A percentile compares a stretch with the other conserved stretches of the same genome.
Evolutionary conservation across 2,329 filamentous ascomycete species (phyloP).

Genomic region (Botrytis galanthina): DNA sequence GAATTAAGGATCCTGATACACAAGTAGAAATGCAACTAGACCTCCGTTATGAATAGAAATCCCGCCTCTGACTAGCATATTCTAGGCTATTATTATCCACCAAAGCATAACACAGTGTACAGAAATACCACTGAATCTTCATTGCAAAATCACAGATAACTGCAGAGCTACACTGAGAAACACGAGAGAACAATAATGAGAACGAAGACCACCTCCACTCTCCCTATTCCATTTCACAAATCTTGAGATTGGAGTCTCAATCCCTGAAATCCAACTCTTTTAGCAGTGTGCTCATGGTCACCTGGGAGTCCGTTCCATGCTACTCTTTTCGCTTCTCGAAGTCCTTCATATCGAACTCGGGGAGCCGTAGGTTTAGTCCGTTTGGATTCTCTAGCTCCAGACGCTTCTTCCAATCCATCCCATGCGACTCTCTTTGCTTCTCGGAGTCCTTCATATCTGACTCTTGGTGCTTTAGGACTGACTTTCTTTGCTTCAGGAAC

Average conservation of each 20-base stretch:
- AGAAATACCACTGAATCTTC: neutral
- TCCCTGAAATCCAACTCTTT: neutral
- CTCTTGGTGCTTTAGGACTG: neutral
- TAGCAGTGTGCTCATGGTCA: neutral
- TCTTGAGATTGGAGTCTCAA: neutral
- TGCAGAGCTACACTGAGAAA: too few species aligned
- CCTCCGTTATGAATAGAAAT: too few species aligned
- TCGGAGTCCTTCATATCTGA: neutral
- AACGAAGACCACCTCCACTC: neutral
- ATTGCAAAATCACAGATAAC: neutral
- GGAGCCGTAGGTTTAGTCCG: neutral
- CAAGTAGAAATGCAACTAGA: too few species aligned
- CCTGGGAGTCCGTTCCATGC: neutral
- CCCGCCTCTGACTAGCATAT: too few species aligned
- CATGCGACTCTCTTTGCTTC: neutral
- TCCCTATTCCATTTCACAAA: neutral
- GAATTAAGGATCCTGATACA: too few species aligned
- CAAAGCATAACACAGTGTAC: neutral
- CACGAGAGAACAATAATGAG: too few species aligned
- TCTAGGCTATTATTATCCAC: too few species aligned
- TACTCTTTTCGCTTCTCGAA: neutral
- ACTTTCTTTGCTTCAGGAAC: neutral
- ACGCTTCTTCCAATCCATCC: neutral
- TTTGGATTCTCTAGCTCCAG: too few species aligned
- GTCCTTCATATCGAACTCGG: neutral